These are phyloP conservation scores for Somion occarium DNA, from an alignment of 1,284 basidiomycete genomes.

Conservation along the genomic window DNA sequence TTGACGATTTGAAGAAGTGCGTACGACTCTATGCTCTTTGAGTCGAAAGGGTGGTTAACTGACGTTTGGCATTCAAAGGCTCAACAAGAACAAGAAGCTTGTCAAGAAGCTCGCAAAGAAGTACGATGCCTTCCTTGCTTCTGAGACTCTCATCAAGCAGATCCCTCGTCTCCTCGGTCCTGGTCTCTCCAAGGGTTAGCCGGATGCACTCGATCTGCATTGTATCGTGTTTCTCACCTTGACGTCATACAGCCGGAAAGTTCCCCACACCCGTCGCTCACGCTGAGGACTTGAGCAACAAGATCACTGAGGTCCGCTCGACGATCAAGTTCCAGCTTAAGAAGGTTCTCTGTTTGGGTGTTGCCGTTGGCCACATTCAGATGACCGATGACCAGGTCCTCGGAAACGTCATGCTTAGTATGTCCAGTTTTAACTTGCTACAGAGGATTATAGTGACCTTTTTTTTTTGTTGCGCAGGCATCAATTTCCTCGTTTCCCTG, in stretches of 20 bases:
- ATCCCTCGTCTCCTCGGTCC: conserved; percentile 99
- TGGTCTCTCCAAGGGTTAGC: conserved; percentile 94
- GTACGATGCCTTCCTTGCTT: conserved; percentile 98
- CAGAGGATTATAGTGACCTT: too few species aligned
- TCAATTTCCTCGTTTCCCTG: conserved; percentile 99
- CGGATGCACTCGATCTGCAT: too few species aligned
- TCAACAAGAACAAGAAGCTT: conserved; percentile 99
- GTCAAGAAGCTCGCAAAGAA: conserved; percentile 99
- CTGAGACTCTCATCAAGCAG: conserved; percentile 98
- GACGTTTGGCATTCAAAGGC: conserved; percentile 42
- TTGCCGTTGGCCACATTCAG: conserved; percentile 96
- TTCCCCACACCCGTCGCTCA: conserved; percentile 98
- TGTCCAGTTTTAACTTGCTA: conserved; percentile 24
- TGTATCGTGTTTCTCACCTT: conserved; percentile 4
- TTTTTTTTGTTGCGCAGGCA: conserved; percentile 45
- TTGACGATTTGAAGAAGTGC: conserved; percentile 98
- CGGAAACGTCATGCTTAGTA: conserved; percentile 94
- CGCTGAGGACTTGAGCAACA: conserved; percentile 87
- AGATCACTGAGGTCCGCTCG: conserved; percentile 93
- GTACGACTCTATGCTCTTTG: conserved; percentile 17
- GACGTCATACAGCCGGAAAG: conserved; percentile 77
- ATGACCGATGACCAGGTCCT: conserved; percentile 98
- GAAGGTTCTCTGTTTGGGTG: conserved; percentile 99
- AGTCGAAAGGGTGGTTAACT: neutral
- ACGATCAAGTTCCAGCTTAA: conserved; percentile 99